Evolutionary conservation across 441 rosid species (phyloP), one percentile per base, ranked within the genome.

Genomic region (Brassica hybrid): DNA sequence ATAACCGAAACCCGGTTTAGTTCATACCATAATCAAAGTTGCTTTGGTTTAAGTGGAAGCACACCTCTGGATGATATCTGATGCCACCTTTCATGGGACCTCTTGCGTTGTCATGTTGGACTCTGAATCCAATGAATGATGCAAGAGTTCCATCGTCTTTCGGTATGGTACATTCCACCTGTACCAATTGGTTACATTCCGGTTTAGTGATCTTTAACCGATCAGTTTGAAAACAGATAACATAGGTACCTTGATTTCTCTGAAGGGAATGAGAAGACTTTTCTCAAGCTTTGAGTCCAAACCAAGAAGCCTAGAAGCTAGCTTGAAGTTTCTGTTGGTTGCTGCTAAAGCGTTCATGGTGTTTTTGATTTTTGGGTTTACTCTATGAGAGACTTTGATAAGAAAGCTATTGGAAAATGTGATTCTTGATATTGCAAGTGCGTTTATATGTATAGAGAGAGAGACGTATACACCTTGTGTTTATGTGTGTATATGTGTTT

Each of bases 271-370:
- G 85, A 93, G 77, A 72, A 95, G 97, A 77, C 94, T 88, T 81
- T 52, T 82, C 69, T 93, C 95, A 7, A 95, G 86, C 80, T 91
- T 93, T 10, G 99, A 88, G 79, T 95, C 99, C 75, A 93, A 78
- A 11, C 95, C 99, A 36, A 95, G 96, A 83, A 95, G 85, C 65
- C 94, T 84, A 12, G 94, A 88, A 3, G 98, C 96, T 34, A 84
- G 89, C 77, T 91, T 88, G 78, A 95, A 93, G 82, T 95, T 95
- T 67, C 98, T 90, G 85, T 83, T 93, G 9, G 99, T 91, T 52
- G 96, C 99, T 19, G 91, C 94, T 69, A 95, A 91, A 71, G 98
- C 97, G 69, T 93, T 95, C 99, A 95, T 95, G 84, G 81, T 66
- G 36, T 23, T 57, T 5, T 76, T 69, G 2, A 5, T 62, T 76